Base-by-base conservation (phyloP, 2,329 filamentous ascomycete genomes). In the Helicocarpus griseus region DNA sequence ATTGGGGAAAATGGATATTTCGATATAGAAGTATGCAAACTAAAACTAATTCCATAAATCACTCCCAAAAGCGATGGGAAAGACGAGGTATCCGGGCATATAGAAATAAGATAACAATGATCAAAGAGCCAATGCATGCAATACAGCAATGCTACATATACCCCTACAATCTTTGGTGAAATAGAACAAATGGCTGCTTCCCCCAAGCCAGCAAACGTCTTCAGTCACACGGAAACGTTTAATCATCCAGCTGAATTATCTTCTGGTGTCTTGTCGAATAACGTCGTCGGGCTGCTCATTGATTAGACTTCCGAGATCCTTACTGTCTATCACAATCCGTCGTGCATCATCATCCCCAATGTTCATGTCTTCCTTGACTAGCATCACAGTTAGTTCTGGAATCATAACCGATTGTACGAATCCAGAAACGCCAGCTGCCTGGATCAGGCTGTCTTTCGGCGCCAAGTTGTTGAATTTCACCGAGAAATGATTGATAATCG, bases 381-480 rank as follows among this genome's bases (percentile, higher is more conserved):
- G 64, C 51, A 70, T 58, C 1, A 77, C 65, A 1, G 75, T 73
- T 41, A 81, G 60, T 60, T 95, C 89, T 0, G 87, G 86, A 22
- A 94, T 86, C 54, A 95, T 70, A 1, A 91, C 87, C 1, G 77
- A 75, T 66, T 89, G 85, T 2, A 89, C 80, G 60, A 85, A 91
- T 22, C 77, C 78, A 4, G 80, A 80, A 33, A 83, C 77, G 1
- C 86, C 85, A 29, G 84, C 75, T 1, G 79, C 78, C 13, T 83
- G 78, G 53, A 90, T 79, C 17, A 88, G 72, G 14, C 74, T 70
- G 62, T 91, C 86, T 49, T 77, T 73, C 14, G 82, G 72, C 1
- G 84, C 80, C 50, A 79, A 75, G 57, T 78, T 73, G 53, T 84
- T 81, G 28, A 91, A 68, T 54, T 79, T 66, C 7, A 73, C 64